Evolutionary conservation across 306 rosid species (phyloP).

Genomic region (Malus sylvestris): DNA sequence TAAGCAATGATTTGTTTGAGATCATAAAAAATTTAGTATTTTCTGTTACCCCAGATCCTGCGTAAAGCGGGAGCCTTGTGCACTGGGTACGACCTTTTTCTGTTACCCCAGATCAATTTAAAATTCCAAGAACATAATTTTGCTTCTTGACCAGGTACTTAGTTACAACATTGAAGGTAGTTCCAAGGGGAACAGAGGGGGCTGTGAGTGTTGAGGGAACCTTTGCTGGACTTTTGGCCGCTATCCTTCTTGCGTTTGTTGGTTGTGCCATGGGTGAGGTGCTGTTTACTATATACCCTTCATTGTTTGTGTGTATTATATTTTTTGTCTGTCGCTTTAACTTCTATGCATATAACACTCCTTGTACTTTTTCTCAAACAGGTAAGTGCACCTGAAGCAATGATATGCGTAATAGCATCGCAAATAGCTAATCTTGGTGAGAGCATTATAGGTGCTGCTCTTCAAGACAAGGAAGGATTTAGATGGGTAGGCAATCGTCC

Average conservation of each 20-base stretch:
- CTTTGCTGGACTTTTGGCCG: conserved; percentile 82
- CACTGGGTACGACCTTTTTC: background rate
- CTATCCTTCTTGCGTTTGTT: conserved; percentile 57
- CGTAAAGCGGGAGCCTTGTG: too few species aligned
- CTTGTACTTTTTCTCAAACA: conserved; percentile 27
- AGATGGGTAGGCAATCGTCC: conserved; percentile 57
- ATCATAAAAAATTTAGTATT: background rate
- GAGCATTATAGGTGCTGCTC: conserved; percentile 87
- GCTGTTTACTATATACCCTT: conserved; percentile 17
- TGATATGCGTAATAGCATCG: conserved; percentile 79
- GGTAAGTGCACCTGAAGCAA: conserved; percentile 55
- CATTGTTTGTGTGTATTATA: background rate
- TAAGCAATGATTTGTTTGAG: background rate
- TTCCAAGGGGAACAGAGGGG: conserved; percentile 98
- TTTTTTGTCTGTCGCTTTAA: background rate
- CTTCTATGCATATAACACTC: background rate
- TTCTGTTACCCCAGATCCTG: background rate
- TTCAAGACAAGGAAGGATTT: conserved; percentile 96
- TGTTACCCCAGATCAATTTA: background rate
- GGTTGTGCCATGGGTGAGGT: conserved; percentile 72
- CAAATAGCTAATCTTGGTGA: conserved; percentile 96
- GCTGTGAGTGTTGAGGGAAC: conserved; percentile 95
- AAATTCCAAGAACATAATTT: background rate
- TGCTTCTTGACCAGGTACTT: conserved; percentile 57
- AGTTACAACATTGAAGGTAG: conserved; percentile 79